Conservation (phyloP, 2,329 filamentous ascomycete genomes). For the Cladobotryum mycophilum region DNA sequence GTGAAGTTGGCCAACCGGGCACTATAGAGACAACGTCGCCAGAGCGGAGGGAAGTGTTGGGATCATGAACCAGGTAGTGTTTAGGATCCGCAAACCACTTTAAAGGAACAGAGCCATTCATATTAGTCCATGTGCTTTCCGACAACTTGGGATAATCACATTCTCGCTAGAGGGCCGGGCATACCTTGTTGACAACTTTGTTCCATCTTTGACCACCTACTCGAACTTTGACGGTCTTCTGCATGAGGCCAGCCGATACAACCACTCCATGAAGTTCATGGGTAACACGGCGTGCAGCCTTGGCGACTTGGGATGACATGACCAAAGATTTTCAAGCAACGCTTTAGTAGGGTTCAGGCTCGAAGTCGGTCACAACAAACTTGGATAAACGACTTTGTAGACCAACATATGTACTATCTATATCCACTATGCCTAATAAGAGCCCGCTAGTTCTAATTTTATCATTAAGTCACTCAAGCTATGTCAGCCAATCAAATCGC, state of each 20-base stretch:
- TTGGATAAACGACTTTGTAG: too few relatives aligned
- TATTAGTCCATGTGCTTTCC: not conserved
- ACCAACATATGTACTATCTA: too few relatives aligned
- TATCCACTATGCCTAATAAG: too few relatives aligned
- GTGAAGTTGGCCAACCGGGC: constrained; percentile 58
- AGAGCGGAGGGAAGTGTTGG: constrained; percentile 62
- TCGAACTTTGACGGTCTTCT: constrained; percentile 72
- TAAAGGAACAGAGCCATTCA: not conserved
- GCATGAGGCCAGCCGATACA: constrained; percentile 70
- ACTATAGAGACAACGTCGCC: constrained; percentile 71
- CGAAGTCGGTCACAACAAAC: too few relatives aligned
- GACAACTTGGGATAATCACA: not conserved
- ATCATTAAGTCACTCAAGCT: too few relatives aligned
- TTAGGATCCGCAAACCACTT: constrained; percentile 56
- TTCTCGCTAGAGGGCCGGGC: not conserved
- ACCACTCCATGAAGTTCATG: constrained; percentile 62
- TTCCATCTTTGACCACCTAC: constrained; percentile 69
- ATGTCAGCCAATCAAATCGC: too few relatives aligned
- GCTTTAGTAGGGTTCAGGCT: too few relatives aligned
- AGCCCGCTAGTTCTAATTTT: too few relatives aligned
- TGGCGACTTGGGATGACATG: constrained; percentile 38
- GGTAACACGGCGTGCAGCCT: constrained; percentile 38
- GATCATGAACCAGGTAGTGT: constrained; percentile 71
- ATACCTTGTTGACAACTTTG: constrained; percentile 64
- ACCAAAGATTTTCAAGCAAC: too few relatives aligned